These are phyloP conservation scores for Hamamelis virginiana DNA, from an alignment of 164 flowering plant species.

Conservation along the genomic window DNA sequence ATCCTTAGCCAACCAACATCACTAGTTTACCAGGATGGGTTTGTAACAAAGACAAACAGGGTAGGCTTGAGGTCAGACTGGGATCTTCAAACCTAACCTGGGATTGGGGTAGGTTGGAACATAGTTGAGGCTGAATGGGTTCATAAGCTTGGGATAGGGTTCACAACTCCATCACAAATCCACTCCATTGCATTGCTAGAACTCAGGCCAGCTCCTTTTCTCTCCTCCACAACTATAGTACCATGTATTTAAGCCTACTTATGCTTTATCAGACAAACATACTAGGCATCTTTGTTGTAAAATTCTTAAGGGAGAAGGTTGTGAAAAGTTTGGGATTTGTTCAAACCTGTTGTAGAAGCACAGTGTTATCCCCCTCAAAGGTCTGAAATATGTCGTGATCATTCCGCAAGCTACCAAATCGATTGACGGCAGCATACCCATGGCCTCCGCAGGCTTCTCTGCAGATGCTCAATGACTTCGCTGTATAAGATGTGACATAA, in stretches of 20 bases:
- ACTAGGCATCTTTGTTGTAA: no score
- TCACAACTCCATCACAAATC: no score
- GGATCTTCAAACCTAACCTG: not conserved
- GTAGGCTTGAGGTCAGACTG: not conserved
- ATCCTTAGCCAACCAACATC: not conserved
- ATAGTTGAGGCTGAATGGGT: not conserved
- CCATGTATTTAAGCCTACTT: no score
- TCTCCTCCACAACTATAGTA: no score
- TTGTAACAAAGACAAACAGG: not conserved
- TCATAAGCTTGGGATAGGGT: no score
- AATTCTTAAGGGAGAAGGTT: not conserved
- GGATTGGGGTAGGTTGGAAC: not conserved
- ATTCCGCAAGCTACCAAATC: constrained; percentile 86
- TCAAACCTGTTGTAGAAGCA: constrained; percentile 89
- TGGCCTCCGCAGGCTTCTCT: constrained; percentile 98
- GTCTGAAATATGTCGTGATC: constrained; percentile 99
- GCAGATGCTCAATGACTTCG: constrained; percentile 78
- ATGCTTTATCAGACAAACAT: no score
- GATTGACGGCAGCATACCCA: constrained; percentile 95
- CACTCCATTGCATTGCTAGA: no score
- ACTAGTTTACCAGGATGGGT: not conserved
- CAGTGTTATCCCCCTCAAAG: constrained; percentile 98
- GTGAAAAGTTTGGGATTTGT: not conserved
- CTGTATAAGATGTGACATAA: constrained; percentile 83
- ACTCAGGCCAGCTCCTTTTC: no score